Percentiles rank a stretch among this genome's conserved stretches.
These are phyloP conservation scores for Oryza glaberrima DNA, from an alignment of 176 grass and related monocot species.

Conservation along the genomic window DNA sequence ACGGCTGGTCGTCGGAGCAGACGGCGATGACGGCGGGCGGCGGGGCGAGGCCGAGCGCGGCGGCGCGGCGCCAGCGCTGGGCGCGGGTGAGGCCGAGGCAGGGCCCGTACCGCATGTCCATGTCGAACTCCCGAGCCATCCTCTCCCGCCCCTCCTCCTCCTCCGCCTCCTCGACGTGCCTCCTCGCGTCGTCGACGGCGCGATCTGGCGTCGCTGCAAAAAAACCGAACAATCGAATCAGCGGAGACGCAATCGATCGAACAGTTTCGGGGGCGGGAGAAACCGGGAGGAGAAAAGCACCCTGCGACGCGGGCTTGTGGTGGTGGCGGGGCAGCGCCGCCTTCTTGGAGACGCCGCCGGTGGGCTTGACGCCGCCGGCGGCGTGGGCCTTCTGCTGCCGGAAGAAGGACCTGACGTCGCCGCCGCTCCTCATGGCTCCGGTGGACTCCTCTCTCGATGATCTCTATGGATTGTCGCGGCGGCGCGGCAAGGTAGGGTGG, in stretches of 20 bases:
- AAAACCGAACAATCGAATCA: background rate
- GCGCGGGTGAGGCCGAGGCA: slow-evolving; percentile 69
- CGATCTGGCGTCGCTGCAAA: background rate
- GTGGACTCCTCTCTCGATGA: background rate
- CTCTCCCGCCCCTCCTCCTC: slow-evolving; percentile 32
- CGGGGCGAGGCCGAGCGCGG: slow-evolving; percentile 60
- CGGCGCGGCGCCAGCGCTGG: slow-evolving; percentile 65
- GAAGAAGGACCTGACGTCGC: slow-evolving; percentile 64
- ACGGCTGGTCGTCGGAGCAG: slow-evolving; percentile 52
- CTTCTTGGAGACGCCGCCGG: slow-evolving; percentile 52
- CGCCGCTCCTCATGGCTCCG: slow-evolving; percentile 44
- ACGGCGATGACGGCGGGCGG: slow-evolving; percentile 46
- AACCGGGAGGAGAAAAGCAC: background rate
- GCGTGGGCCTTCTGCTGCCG: slow-evolving; percentile 61
- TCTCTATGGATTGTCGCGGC: background rate
- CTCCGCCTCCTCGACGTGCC: background rate
- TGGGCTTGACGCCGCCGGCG: slow-evolving; percentile 37
- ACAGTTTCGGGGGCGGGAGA: background rate
- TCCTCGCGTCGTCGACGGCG: background rate
- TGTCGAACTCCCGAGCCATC: slow-evolving; percentile 62
- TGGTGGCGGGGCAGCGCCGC: background rate
- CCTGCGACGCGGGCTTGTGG: slow-evolving; percentile 24
- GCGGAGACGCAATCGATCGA: background rate
- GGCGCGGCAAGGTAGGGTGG: too few species aligned
- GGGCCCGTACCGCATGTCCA: slow-evolving; percentile 82